These are phyloP conservation scores for Athelia psychrophila DNA, from an alignment of 1,284 basidiomycete genomes.

Conservation along the genomic window DNA sequence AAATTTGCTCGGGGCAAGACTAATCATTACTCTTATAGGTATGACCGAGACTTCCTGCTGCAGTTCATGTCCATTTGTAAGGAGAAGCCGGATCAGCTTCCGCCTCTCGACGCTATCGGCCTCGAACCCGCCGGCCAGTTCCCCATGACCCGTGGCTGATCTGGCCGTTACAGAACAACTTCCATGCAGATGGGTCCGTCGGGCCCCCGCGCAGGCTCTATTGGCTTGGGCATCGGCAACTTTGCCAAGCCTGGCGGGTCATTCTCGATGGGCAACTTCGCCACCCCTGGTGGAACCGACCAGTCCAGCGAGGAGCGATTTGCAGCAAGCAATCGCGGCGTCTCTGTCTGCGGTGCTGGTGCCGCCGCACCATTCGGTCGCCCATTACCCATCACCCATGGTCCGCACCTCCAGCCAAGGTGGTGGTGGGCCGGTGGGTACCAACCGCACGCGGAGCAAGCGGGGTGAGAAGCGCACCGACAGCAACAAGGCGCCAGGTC, in stretches of 20 bases:
- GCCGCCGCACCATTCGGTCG: slow-evolving; percentile 45
- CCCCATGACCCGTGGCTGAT: slow-evolving; percentile 58
- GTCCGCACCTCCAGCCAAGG: slow-evolving; percentile 77
- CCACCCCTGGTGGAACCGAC: slow-evolving; percentile 51
- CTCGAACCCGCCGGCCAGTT: slow-evolving; percentile 75
- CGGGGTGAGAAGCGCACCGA: slow-evolving; percentile 64
- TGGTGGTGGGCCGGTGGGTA: slow-evolving; percentile 52
- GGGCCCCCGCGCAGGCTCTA: slow-evolving; percentile 45
- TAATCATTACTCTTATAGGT: slow-evolving; percentile 49
- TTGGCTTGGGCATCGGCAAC: slow-evolving; percentile 53
- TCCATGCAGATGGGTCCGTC: slow-evolving; percentile 32
- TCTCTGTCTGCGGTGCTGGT: slow-evolving; percentile 44
- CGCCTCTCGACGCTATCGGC: slow-evolving; percentile 89
- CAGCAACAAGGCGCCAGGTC: slow-evolving; percentile 32
- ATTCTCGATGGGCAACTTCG: slow-evolving; percentile 79
- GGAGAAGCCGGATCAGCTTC: slow-evolving; percentile 90
- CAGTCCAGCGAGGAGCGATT: slow-evolving; percentile 76
- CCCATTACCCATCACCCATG: slow-evolving; percentile 50
- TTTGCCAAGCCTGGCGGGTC: slow-evolving; percentile 41
- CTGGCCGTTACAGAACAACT: slow-evolving; percentile 48
- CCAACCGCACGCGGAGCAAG: slow-evolving; percentile 67
- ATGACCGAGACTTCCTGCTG: slow-evolving; percentile 96
- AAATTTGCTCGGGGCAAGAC: neutral
- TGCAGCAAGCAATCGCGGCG: slow-evolving; percentile 38
- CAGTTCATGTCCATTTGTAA: slow-evolving; percentile 97